These are phyloP conservation scores for Penicillium coprophilum DNA, from an alignment of 495 filamentous ascomycete genomes.

Conservation along the genomic window DNA sequence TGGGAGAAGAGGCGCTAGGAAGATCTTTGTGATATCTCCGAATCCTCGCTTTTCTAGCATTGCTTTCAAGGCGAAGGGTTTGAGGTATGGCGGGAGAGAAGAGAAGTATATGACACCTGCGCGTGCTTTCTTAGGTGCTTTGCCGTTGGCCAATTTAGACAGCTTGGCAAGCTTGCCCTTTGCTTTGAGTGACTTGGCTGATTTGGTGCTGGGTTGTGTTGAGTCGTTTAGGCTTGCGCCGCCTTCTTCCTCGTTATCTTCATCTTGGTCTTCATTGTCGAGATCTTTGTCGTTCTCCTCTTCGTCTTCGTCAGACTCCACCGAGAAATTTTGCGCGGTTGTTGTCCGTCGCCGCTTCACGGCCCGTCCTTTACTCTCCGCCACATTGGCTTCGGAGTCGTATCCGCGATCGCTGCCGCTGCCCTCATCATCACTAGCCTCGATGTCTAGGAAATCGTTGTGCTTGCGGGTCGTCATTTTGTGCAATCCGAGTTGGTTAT, in stretches of 20 bases:
- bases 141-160: conserved; percentile 18
- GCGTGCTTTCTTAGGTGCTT: conserved; percentile 36
- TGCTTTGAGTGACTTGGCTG: conserved; percentile 25
- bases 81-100: conserved; percentile 91
- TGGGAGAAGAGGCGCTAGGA: conserved; percentile 78
- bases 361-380: conserved; percentile 60
- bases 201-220: conserved; percentile 20
- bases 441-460: conserved; percentile 74
- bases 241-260: conserved; percentile 13
- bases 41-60: conserved; percentile 74
- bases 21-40: conserved; percentile 72
- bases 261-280: conserved; percentile 10
- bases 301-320: conserved; percentile 46
- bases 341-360: conserved; percentile 61
- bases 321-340: conserved; percentile 46
- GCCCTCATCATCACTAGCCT: conserved; percentile 63
- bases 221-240: conserved; percentile 24
- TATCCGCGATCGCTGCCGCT: conserved; percentile 52
- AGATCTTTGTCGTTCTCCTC: conserved; percentile 28
- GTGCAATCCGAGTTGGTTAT: background rate
- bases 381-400: conserved; percentile 65
- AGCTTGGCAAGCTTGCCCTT: conserved; percentile 19
- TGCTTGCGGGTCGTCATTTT: conserved; percentile 66
- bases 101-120: conserved; percentile 88
- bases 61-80: conserved; percentile 74